These are phyloP conservation scores for Fusarium pseudograminearum DNA, from an alignment of 2,329 filamentous ascomycete species.

Conservation along the genomic window DNA sequence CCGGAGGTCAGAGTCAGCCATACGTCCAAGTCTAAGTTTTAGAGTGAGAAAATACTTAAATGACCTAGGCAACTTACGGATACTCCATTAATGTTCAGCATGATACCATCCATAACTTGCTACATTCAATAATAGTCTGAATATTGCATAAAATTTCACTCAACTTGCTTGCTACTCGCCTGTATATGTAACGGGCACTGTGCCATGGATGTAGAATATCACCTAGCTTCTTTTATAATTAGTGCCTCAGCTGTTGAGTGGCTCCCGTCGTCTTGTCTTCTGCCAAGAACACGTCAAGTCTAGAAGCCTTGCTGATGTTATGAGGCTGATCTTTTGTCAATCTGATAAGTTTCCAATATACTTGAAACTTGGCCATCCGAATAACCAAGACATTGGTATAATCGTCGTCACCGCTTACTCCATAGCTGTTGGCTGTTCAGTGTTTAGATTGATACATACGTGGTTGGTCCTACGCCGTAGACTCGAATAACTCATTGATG, in stretches of 20 bases:
- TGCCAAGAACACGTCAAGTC: conserved; percentile 7
- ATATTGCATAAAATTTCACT: conserved; percentile 23
- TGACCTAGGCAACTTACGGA: background rate
- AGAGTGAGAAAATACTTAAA: background rate
- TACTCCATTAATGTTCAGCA: background rate
- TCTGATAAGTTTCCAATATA: conserved; percentile 19
- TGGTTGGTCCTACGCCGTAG: conserved; percentile 19
- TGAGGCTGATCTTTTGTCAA: conserved; percentile 24
- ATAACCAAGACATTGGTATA: background rate
- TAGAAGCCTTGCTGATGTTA: conserved; percentile 7
- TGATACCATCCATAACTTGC: background rate
- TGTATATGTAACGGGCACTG: conserved; percentile 36
- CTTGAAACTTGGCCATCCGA: conserved; percentile 15
- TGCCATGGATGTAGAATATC: conserved; percentile 34
- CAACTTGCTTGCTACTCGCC: conserved; percentile 1
- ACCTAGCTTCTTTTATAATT: conserved; percentile 28
- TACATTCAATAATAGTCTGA: background rate
- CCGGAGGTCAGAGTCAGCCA: background rate
- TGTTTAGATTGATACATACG: background rate
- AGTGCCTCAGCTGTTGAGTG: conserved; percentile 8
- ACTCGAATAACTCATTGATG: conserved; percentile 35
- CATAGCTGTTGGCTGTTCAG: background rate
- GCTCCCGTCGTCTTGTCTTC: conserved; percentile 18
- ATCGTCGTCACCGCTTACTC: background rate
- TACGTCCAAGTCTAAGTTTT: background rate